Conservation (phyloP, 805 yeast species). For the Saccharomycopsis javanensis region DNA sequence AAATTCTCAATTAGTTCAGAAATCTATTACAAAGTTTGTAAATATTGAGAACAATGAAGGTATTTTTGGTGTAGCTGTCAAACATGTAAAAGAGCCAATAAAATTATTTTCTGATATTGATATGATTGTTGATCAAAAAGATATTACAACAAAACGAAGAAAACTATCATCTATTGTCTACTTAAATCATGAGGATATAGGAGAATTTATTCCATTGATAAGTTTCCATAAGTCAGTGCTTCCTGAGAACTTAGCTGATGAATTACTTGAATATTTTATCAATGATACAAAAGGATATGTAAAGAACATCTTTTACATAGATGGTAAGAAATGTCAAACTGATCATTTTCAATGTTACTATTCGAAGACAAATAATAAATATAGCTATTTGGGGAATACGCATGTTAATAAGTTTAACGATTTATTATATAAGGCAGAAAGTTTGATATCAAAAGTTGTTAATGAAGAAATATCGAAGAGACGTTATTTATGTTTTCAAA, state of each 20-base stretch:
- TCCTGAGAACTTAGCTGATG: conserved; percentile 40
- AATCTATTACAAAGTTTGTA: background rate
- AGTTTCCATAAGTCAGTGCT: conserved; percentile 43
- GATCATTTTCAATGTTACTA: conserved; percentile 32
- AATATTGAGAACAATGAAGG: background rate
- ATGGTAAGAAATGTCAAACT: conserved; percentile 51
- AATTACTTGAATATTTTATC: conserved; percentile 34
- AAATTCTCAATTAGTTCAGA: too few relatives aligned
- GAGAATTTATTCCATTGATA: conserved; percentile 35
- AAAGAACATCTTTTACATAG: conserved; percentile 44
- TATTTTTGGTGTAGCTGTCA: background rate
- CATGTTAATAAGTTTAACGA: conserved; percentile 20
- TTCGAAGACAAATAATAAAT: conserved; percentile 24
- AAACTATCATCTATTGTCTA: conserved; percentile 29
- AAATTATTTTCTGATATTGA: background rate
- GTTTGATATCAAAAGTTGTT: conserved; percentile 32
- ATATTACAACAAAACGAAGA: conserved; percentile 23
- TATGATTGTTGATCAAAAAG: background rate
- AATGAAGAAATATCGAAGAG: conserved; percentile 27
- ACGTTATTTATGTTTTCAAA: conserved; percentile 1
- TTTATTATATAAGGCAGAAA: conserved; percentile 31
- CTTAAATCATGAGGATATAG: conserved; percentile 11
- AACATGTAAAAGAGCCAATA: background rate
- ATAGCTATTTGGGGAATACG: conserved; percentile 22
- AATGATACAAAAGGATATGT: conserved; percentile 33